Evolutionary conservation across 805 yeast species (phyloP), one percentile per base, ranked within the genome.

Genomic region (Metschnikowia shivogae): DNA sequence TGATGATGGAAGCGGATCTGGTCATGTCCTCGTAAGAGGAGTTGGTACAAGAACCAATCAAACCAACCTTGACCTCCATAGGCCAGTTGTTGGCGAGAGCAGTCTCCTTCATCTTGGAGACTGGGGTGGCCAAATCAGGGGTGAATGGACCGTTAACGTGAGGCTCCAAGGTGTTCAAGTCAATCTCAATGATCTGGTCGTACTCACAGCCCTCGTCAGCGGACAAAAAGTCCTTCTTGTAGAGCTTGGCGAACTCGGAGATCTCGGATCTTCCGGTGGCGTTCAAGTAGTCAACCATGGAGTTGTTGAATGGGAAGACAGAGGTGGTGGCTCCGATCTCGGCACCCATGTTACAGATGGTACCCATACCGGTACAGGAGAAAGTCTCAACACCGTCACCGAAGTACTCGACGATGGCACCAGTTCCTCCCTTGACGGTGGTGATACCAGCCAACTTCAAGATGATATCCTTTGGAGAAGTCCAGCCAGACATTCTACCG

Each of bases 321-420:
- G 97, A 90, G 46, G 98, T 90, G 52, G 98, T 90, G 50, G 97
- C 97, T 74, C 98, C 98, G 58, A 90, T 89, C 74, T 90, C 98
- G 57, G 98, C 98, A 78, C 98, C 98, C 98, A 90, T 90, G 73
- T 90, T 90, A 80, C 98, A 90, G 73, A 90, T 90, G 60, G 98
- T 90, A 67, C 95, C 98, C 98, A 90, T 90, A 80, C 98, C 98
- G 42, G 98, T 92, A 72, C 96, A 89, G 41, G 96, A 86, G 69
- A 90, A 84, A 48, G 92, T 78, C 61, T 85, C 80, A 45, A 90
- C 90, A 78, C 98, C 98, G 44, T 84, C 89, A 68, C 98, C 98
- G 62, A 84, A 90, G 77, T 90, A 90, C 76, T 90, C 98, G 55
- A 92, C 95, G 64, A 90, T 89, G 65, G 81, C 81, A 69, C 98